phyloP scores from a whole-genome alignment of 495 filamentous ascomycete genomes.

The Delitschia confertaspora region DNA sequence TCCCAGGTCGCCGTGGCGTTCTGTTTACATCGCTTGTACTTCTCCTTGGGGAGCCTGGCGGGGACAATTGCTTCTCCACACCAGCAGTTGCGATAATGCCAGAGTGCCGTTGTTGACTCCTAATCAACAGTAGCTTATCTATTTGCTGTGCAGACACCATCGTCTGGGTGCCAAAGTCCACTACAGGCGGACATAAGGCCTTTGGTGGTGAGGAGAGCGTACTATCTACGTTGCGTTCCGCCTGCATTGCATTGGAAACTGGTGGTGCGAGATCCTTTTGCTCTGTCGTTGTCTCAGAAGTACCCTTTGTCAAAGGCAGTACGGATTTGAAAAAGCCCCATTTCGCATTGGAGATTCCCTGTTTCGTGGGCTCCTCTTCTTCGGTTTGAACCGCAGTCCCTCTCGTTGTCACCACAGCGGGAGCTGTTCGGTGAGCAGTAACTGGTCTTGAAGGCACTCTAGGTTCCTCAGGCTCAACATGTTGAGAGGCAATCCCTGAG shows the following conservation, averaged over 20 bases:
- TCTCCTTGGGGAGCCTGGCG: constrained; percentile 17
- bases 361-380: not conserved
- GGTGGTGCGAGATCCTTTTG: constrained; percentile 9
- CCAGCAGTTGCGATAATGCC: constrained; percentile 15
- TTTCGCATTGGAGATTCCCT: not conserved
- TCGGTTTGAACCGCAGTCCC: constrained; percentile 5
- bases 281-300: not conserved
- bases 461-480: constrained; percentile 20
- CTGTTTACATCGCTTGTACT: constrained; percentile 12
- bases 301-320: constrained; percentile 10
- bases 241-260: constrained; percentile 11
- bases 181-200: not conserved
- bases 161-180: constrained; percentile 36
- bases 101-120: constrained; percentile 7
- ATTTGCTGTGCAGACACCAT: constrained; percentile 34
- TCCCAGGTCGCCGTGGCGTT: constrained; percentile 52
- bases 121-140: constrained; percentile 29
- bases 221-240: constrained; percentile 2
- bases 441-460: constrained; percentile 16
- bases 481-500: constrained; percentile 15
- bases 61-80: constrained; percentile 21
- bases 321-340: constrained; percentile 18
- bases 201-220: constrained; percentile 5
- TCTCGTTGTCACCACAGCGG: not conserved
- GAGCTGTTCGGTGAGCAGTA: constrained; percentile 20